These are phyloP conservation scores for Globisporangium ultimum DNA, from an alignment of 352 stramenopile species.

Conservation along the genomic window DNA sequence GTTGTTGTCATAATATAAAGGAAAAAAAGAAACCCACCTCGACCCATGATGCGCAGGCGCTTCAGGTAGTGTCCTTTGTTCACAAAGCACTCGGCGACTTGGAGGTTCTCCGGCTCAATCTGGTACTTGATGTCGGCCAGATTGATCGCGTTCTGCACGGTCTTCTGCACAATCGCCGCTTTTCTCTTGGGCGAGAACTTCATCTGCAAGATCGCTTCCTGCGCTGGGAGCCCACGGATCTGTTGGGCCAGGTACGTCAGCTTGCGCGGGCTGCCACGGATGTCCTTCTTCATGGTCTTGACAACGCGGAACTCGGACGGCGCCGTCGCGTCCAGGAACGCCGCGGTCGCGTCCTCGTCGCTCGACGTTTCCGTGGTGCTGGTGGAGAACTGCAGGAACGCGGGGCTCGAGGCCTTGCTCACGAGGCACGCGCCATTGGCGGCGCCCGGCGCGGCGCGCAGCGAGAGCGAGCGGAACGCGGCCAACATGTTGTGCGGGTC, in stretches of 20 bases:
- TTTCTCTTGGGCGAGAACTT: constrained; percentile 87
- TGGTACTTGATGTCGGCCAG: constrained; percentile 87
- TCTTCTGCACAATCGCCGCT: constrained; percentile 81
- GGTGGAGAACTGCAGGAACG: constrained; percentile 34
- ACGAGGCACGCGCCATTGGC: constrained; percentile 21
- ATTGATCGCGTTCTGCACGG: constrained; percentile 86
- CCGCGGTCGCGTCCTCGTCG: constrained; percentile 49
- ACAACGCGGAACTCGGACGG: constrained; percentile 49
- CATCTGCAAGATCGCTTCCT: constrained; percentile 81
- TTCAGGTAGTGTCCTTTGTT: constrained; percentile 85
- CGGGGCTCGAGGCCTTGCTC: constrained; percentile 14
- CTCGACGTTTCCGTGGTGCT: constrained; percentile 19
- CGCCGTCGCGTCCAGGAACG: constrained; percentile 62
- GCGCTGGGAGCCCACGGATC: constrained; percentile 70
- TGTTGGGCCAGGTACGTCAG: constrained; percentile 80
- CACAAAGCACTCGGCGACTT: constrained; percentile 82
- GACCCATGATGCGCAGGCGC: constrained; percentile 81
- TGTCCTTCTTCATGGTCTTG: constrained; percentile 81
- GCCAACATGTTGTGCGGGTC: constrained; percentile 36
- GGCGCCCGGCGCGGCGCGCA: constrained; percentile 33
- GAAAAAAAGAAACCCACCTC: constrained; percentile 32
- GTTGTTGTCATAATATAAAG: background rate
- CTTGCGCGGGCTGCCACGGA: constrained; percentile 80
- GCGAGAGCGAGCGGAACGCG: constrained; percentile 57
- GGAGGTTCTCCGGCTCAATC: constrained; percentile 82